A percentile compares a stretch with the other conserved stretches of the same genome.
Conservation (phyloP, 2,329 filamentous ascomycete genomes). For the Sclerotinia nivalis region DNA sequence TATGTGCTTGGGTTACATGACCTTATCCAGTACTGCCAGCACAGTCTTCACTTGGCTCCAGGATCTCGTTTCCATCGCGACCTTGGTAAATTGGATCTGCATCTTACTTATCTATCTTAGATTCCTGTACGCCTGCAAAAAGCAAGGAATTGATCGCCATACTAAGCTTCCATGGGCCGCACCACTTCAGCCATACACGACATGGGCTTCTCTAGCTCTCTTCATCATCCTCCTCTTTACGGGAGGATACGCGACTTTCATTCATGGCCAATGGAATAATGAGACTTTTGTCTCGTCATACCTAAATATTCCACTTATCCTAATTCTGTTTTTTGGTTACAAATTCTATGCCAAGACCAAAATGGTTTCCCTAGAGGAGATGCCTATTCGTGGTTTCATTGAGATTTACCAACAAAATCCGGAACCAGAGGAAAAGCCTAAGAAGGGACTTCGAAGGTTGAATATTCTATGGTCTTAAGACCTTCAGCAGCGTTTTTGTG, state of each 20-base stretch:
- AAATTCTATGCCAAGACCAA: slow-evolving; percentile 55
- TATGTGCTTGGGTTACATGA: slow-evolving; percentile 67
- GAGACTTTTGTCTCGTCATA: slow-evolving; percentile 62
- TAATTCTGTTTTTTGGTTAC: slow-evolving; percentile 50
- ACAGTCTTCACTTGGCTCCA: slow-evolving; percentile 68
- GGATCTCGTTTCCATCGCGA: slow-evolving; percentile 60
- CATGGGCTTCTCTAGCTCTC: slow-evolving; percentile 60
- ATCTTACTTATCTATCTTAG: slow-evolving; percentile 63
- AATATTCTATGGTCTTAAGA: slow-evolving; percentile 42
- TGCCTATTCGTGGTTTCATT: slow-evolving; percentile 44
- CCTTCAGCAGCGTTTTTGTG: neutral
- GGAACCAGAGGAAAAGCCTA: slow-evolving; percentile 40
- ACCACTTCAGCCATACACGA: slow-evolving; percentile 53
- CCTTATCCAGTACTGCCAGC: slow-evolving; percentile 56
- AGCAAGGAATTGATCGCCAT: slow-evolving; percentile 52
- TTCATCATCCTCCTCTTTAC: slow-evolving; percentile 68
- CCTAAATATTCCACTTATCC: slow-evolving; percentile 50
- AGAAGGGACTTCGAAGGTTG: slow-evolving; percentile 37
- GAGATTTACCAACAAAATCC: slow-evolving; percentile 42
- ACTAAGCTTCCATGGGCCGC: slow-evolving; percentile 55
- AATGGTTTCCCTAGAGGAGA: slow-evolving; percentile 43
- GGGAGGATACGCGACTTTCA: slow-evolving; percentile 66
- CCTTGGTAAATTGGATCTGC: slow-evolving; percentile 62
- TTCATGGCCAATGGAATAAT: slow-evolving; percentile 58
- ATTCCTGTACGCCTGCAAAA: slow-evolving; percentile 54